Conservation (phyloP, 1,284 basidiomycete species). For the Apiotrichum mycotoxinovorans region DNA sequence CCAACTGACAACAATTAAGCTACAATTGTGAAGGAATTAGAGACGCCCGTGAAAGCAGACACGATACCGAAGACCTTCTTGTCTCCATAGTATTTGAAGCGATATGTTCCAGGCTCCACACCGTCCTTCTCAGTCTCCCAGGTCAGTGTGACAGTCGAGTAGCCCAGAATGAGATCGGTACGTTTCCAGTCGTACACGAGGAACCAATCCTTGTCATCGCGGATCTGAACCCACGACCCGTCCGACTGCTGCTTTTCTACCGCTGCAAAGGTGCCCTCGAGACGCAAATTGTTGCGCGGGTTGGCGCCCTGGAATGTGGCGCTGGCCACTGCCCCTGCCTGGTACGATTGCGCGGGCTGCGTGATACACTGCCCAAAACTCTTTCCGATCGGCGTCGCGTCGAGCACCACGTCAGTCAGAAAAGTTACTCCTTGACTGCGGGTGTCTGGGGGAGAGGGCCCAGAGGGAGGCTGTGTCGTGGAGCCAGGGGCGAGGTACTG, state of each 20-base stretch:
- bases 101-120: slow-evolving; percentile 8
- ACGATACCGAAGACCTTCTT: not conserved
- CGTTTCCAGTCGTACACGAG: slow-evolving; percentile 13
- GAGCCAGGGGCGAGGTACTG: slow-evolving; percentile 1
- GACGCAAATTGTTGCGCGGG: slow-evolving; percentile 20
- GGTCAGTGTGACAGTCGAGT: slow-evolving; percentile 5
- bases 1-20: too few species aligned
- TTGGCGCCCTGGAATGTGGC: slow-evolving; percentile 14
- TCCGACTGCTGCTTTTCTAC: slow-evolving; percentile 9
- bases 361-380: slow-evolving; percentile 7
- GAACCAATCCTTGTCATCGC: slow-evolving; percentile 14
- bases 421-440: slow-evolving; percentile 1
- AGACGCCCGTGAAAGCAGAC: slow-evolving; percentile 5
- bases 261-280: slow-evolving; percentile 15
- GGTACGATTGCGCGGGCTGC: slow-evolving; percentile 1
- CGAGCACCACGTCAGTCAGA: slow-evolving; percentile 9
- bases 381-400: slow-evolving; percentile 9
- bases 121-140: slow-evolving; percentile 14
- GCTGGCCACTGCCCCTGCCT: not conserved
- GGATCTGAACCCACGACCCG: slow-evolving; percentile 10
- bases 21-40: not conserved
- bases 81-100: slow-evolving; percentile 16
- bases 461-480: not conserved
- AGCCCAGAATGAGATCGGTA: slow-evolving; percentile 2
- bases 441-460: slow-evolving; percentile 7